A percentile compares a stretch with the other conserved stretches of the same genome.
These are phyloP conservation scores for Cladosporium colombiae DNA, from an alignment of 2,329 filamentous ascomycete genomes.

Conservation along the genomic window DNA sequence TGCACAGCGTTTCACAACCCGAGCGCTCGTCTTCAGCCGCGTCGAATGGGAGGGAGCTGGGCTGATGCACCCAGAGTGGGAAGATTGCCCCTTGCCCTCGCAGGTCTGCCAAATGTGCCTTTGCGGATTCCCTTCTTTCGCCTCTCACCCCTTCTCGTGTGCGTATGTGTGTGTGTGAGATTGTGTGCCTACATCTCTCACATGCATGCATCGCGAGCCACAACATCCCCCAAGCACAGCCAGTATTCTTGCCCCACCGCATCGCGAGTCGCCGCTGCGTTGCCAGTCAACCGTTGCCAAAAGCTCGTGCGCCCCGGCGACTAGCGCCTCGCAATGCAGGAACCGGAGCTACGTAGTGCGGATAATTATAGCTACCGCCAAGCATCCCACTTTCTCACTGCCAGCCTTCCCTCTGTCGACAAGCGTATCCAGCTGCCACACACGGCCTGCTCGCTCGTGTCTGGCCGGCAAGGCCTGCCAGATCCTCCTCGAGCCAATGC, in stretches of 20 bases:
- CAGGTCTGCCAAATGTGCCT: not conserved
- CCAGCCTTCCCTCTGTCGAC: not conserved
- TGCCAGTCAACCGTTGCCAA: constrained; percentile 4
- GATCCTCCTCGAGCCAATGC: not conserved
- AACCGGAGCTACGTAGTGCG: constrained; percentile 6
- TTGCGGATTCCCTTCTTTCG: not conserved
- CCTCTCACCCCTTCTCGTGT: not conserved
- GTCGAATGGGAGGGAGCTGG: not conserved
- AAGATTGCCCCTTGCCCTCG: not conserved
- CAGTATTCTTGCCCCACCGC: not conserved
- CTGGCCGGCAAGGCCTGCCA: not conserved
- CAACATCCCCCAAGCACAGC: not conserved
- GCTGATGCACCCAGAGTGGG: not conserved
- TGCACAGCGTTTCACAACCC: constrained; percentile 9
- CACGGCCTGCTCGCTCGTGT: not conserved
- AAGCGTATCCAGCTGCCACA: not conserved
- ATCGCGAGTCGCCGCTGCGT: not conserved
- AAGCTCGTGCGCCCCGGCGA: not conserved
- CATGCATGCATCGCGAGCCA: not conserved
- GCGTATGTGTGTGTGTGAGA: not conserved
- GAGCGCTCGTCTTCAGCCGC: constrained; percentile 7
- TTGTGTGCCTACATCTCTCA: not conserved
- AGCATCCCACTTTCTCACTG: not conserved
- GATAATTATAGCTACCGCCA: not conserved
- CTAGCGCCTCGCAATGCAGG: constrained; percentile 6